Conservation (phyloP, 2,329 filamentous ascomycete species). For the Fusarium anthophilum region DNA sequence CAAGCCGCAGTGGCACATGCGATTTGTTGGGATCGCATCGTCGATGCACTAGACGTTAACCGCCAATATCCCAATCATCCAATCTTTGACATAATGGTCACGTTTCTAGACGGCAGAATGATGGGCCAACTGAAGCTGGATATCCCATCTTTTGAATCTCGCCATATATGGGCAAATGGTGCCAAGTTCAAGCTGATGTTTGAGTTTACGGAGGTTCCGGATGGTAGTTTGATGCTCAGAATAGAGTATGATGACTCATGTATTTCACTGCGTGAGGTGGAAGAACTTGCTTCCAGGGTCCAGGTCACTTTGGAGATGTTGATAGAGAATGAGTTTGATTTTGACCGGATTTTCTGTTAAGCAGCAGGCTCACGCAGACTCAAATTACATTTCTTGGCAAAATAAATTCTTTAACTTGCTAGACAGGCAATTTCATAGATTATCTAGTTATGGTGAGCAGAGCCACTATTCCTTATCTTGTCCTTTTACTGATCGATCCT, state of each 20-base stretch:
- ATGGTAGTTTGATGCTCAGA: not conserved
- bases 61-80: not conserved
- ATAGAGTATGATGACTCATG: not conserved
- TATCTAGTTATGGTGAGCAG: too few relatives aligned
- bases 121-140: not conserved
- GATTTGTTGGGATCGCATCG: not conserved
- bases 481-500: not conserved
- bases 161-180: not conserved
- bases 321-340: rapidly evolving
- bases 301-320: not conserved
- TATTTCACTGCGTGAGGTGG: not conserved
- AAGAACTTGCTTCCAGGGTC: not conserved
- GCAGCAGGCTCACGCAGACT: too few relatives aligned
- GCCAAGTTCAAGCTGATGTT: not conserved
- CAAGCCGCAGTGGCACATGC: not conserved
- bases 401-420: not conserved
- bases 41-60: not conserved
- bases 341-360: not conserved
- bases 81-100: not conserved
- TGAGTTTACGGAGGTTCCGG: not conserved
- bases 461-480: not conserved
- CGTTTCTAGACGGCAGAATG: not conserved
- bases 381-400: too few relatives aligned
- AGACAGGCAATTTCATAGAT: too few relatives aligned
- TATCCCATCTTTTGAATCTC: not conserved